phyloP scores from a whole-genome alignment of 208 protist genomes.

The Leishmania arabica region DNA sequence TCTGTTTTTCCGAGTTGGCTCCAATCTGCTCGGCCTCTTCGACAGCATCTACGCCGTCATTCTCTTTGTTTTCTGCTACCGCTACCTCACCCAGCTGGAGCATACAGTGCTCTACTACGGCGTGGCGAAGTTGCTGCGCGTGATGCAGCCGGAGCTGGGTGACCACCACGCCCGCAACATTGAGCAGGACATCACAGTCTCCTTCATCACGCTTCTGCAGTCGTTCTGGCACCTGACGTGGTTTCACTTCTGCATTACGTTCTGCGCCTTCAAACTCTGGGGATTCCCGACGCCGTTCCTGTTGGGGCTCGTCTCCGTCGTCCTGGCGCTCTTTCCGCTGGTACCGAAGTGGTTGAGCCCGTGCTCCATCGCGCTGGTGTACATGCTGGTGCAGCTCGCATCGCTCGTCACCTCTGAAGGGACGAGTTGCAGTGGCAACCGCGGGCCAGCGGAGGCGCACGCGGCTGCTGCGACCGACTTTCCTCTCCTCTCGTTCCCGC shows the following conservation, averaged over 20 bases:
- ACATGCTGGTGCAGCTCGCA: constrained; percentile 17
- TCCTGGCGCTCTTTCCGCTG: constrained; percentile 65
- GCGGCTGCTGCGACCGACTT: background rate
- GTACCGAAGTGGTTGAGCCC: constrained; percentile 64
- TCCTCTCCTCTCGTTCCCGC: constrained; percentile 10
- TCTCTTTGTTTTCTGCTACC: constrained; percentile 64
- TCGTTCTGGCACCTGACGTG: constrained; percentile 77
- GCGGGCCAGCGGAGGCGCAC: background rate
- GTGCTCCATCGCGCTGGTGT: constrained; percentile 37
- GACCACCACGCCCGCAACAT: constrained; percentile 59
- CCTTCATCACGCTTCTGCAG: constrained; percentile 61
- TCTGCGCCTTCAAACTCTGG: constrained; percentile 47
- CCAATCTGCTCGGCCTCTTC: constrained; percentile 57
- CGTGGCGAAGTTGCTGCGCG: constrained; percentile 54
- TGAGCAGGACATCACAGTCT: constrained; percentile 71
- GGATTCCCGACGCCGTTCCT: constrained; percentile 57
- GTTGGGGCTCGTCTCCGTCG: constrained; percentile 43
- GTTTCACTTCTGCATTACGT: constrained; percentile 81
- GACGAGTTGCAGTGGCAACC: background rate
- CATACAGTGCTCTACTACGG: constrained; percentile 79
- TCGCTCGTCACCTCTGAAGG: constrained; percentile 18
- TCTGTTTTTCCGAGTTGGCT: constrained; percentile 28
- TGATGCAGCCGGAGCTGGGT: constrained; percentile 48
- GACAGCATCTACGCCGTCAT: constrained; percentile 61
- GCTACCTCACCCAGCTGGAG: constrained; percentile 65